phyloP scores from a whole-genome alignment of 1,139 yeast species.

The Candida frijolesensis region DNA sequence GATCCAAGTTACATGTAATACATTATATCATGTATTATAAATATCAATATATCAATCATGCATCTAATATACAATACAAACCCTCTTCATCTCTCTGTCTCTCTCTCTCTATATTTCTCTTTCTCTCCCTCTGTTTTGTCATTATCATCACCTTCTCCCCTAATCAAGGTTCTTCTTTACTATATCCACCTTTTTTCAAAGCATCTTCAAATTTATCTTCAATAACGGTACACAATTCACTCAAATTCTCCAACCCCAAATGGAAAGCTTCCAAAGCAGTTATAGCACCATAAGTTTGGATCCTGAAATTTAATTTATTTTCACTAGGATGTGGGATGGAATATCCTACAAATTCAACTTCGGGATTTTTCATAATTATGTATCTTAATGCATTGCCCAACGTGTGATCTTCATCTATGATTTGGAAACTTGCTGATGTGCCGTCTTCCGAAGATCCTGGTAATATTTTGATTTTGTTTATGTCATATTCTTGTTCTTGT shows the following conservation, averaged over 20 bases:
- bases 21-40: too few species aligned
- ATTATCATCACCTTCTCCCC: too few species aligned
- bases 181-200: conserved; percentile 53
- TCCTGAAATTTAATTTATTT: conserved; percentile 82
- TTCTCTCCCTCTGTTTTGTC: too few species aligned
- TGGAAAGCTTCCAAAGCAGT: conserved; percentile 94
- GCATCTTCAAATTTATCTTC: conserved; percentile 75
- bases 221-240: conserved; percentile 79
- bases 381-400: conserved; percentile 91
- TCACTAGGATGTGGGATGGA: conserved; percentile 99
- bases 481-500: conserved; percentile 44
- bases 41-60: too few species aligned
- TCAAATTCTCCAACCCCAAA: conserved; percentile 84
- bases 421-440: conserved; percentile 92
- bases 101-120: neutral
- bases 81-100: neutral
- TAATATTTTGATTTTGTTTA: conserved; percentile 57
- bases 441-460: conserved; percentile 97
- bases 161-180: conserved; percentile 34
- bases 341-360: conserved; percentile 97
- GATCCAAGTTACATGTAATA: too few species aligned
- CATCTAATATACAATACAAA: neutral
- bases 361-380: conserved; percentile 95
- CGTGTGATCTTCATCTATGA: conserved; percentile 92
- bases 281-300: conserved; percentile 87